Base-by-base conservation (phyloP, 257 asterid genomes). In the Penstemon eatonii region DNA sequence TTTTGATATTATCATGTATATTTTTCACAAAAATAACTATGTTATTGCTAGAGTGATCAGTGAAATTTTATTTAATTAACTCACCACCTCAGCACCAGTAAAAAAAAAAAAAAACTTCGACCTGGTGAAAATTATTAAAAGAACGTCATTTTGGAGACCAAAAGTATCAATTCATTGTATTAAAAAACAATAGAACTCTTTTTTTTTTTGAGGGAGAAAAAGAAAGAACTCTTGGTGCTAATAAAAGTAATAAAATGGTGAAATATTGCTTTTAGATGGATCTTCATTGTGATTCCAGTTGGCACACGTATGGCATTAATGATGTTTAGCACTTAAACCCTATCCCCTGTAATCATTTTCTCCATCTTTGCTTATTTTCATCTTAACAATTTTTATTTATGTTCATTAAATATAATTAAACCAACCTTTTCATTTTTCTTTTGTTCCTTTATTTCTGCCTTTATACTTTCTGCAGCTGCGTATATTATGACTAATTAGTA, bases 261-360 rank as follows among this genome's bases (percentile, higher is more conserved):
- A 62, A 63, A 39, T 15, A 38, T 42, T 59, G 18, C 80, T 75
- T 71, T 72, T 52, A 61, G 46, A 67, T 46, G 63, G 80, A 78
- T 70, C 74, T 77, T 67, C 70, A 65, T 67, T 73, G 71, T 73
- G 80, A 78, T 66, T 74, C 91, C 87, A 83, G 96, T 84, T 83
- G 96, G 77, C 91, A 83, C 91, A 81, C 91, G 96, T 81, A 87
- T 80, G 94, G 79, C 64, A 63, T 38, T 71, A 81, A 89, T 89
- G 85, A 89, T 89, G 85, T 69, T 80, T 72, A 83, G 73, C 94
- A 86, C 94, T 76, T 74, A 76, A 76, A 68, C 68, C 76, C 85
- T 80, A 71, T 73, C 77, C 77, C 79, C 77, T 57, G 86, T 70
- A 76, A 86, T 86, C 78, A 89, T 86, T 80, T 69, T 60, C 75